Conservation (phyloP, 225 moss, liverwort and hornwort species). For the Sphagnum tenellum region DNA sequence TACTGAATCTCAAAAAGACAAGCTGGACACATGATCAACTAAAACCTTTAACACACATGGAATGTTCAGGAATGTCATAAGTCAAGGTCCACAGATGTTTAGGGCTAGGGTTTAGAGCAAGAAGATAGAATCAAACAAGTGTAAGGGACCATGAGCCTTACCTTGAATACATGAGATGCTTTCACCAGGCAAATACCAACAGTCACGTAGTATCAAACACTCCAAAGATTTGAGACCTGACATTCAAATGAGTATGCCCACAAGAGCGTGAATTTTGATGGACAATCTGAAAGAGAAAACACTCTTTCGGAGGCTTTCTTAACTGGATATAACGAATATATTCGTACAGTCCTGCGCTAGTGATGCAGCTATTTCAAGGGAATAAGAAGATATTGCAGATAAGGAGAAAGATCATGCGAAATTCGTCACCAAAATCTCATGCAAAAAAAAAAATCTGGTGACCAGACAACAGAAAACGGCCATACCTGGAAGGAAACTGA, state of each 20-base stretch:
- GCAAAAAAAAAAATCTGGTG: background rate
- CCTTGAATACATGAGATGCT: constrained; percentile 35
- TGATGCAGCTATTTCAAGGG: too few species aligned
- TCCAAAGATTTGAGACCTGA: constrained; percentile 41
- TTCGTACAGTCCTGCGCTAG: too few species aligned
- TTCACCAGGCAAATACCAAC: constrained; percentile 28
- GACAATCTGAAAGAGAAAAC: too few species aligned
- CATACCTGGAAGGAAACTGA: constrained; percentile 43
- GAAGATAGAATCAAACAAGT: background rate
- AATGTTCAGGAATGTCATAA: background rate
- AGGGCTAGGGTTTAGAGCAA: background rate
- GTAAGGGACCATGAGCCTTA: constrained; percentile 7
- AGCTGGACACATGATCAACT: background rate
- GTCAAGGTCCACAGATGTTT: background rate
- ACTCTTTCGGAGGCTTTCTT: too few species aligned
- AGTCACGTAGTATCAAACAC: constrained; percentile 47
- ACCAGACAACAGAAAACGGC: background rate
- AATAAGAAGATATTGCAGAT: too few species aligned
- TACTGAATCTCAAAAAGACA: background rate
- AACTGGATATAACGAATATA: too few species aligned
- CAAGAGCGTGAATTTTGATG: background rate
- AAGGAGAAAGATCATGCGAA: background rate
- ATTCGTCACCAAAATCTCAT: background rate
- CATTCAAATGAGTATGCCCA: background rate
- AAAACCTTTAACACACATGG: background rate